phyloP scores from a whole-genome alignment of 306 rosid genomes.

The Boehmeria nivea region DNA sequence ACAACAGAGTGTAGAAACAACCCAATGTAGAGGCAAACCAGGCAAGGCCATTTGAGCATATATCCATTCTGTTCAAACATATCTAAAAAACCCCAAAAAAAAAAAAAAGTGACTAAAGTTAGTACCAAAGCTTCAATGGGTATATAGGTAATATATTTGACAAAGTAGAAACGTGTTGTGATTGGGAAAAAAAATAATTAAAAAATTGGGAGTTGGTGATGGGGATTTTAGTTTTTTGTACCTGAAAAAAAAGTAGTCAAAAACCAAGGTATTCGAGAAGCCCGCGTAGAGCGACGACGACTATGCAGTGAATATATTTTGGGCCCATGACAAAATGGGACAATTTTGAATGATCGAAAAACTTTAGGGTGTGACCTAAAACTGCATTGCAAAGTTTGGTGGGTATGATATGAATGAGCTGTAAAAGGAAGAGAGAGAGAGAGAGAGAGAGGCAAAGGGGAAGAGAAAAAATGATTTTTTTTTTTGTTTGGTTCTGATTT shows the following conservation, averaged over 20 bases:
- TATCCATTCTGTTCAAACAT: constrained; percentile 43
- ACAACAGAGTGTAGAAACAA: constrained; percentile 38
- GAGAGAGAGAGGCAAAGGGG: too few relatives aligned
- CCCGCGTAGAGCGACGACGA: constrained; percentile 27
- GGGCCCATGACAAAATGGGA: constrained; percentile 10
- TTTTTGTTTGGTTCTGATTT: too few relatives aligned
- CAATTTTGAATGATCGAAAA: constrained; percentile 5
- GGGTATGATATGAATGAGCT: too few relatives aligned
- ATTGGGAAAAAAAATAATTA: too few relatives aligned
- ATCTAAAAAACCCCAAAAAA: too few relatives aligned
- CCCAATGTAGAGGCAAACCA: constrained; percentile 33
- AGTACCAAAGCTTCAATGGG: constrained; percentile 18
- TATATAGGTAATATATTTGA: too few relatives aligned
- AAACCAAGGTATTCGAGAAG: constrained; percentile 29
- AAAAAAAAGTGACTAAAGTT: constrained; percentile 6
- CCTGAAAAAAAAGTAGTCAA: constrained; percentile 39
- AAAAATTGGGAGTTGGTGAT: too few relatives aligned
- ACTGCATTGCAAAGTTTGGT: too few relatives aligned
- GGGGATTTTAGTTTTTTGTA: constrained; percentile 27
- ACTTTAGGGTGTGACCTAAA: constrained; percentile 11
- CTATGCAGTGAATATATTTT: constrained; percentile 1
- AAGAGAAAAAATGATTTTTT: too few relatives aligned
- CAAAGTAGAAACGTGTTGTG: too few relatives aligned
- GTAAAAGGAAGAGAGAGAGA: too few relatives aligned
- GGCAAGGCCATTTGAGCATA: constrained; percentile 28